Conservation (phyloP, 306 rosid species). For the Elaeagnus macrophylla region DNA sequence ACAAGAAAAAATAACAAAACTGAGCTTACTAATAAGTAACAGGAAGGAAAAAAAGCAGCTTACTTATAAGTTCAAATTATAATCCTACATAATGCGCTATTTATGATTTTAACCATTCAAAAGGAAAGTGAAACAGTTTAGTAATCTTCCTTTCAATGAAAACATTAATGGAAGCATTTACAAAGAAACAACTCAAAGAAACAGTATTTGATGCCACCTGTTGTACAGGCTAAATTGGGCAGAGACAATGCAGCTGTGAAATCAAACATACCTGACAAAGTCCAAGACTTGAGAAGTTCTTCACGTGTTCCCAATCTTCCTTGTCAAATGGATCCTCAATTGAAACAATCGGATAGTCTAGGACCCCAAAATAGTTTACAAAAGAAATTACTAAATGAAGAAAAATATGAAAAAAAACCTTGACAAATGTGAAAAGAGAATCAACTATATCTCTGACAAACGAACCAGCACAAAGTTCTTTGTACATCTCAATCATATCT, state of each 20-base stretch:
- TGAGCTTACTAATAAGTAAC: constrained; percentile 7
- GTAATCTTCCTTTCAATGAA: not conserved
- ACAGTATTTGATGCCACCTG: constrained; percentile 10
- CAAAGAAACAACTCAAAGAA: constrained; percentile 3
- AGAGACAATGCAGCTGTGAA: constrained; percentile 8
- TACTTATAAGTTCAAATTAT: not conserved
- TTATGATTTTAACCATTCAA: not conserved
- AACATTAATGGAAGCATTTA: constrained; percentile 1
- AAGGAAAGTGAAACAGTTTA: not conserved
- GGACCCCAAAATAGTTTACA: constrained; percentile 15
- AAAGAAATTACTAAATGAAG: constrained; percentile 13
- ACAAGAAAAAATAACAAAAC: not conserved
- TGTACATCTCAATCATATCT: constrained; percentile 74
- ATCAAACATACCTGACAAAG: constrained; percentile 57
- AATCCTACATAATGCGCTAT: not conserved
- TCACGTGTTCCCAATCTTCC: constrained; percentile 93
- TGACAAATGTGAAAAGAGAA: constrained; percentile 12
- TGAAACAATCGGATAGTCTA: constrained; percentile 77
- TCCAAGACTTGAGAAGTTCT: constrained; percentile 53
- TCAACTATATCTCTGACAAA: not conserved
- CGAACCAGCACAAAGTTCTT: constrained; percentile 67
- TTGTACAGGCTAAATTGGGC: constrained; percentile 8
- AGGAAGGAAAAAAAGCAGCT: not conserved
- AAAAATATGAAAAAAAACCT: constrained; percentile 1
- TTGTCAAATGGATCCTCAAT: constrained; percentile 95